phyloP scores from a whole-genome alignment of 2,329 filamentous ascomycete species.

The Penicillium occitanis region DNA sequence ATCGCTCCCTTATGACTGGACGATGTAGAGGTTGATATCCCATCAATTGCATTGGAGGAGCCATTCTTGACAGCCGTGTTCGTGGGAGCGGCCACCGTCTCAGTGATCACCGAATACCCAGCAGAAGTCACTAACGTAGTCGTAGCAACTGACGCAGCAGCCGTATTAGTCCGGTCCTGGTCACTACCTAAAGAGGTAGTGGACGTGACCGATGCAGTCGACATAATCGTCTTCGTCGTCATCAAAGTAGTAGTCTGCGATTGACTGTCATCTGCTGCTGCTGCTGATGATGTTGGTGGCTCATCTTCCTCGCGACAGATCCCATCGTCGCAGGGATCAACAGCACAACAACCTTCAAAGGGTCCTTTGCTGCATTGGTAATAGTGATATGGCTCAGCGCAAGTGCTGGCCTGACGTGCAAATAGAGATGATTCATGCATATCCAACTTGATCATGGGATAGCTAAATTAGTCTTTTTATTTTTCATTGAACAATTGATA shows the following conservation, averaged over 20 bases:
- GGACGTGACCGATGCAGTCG: not conserved
- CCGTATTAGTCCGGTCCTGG: not conserved
- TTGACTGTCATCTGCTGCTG: not conserved
- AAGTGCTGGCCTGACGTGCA: not conserved
- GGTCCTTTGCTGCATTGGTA: constrained; percentile 14
- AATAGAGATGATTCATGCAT: constrained; percentile 1
- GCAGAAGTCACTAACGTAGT: not conserved
- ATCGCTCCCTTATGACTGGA: constrained; percentile 20
- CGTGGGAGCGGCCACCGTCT: not conserved
- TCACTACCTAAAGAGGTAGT: not conserved
- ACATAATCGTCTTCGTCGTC: not conserved
- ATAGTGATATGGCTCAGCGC: constrained; percentile 7
- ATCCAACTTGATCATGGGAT: not conserved
- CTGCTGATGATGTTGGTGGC: not conserved
- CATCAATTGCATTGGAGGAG: not conserved
- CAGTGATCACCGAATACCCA: not conserved
- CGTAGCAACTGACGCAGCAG: not conserved
- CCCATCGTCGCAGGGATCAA: constrained; percentile 33
- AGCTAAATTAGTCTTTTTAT: not conserved
- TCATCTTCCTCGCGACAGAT: constrained; percentile 30
- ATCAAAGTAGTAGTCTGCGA: not conserved
- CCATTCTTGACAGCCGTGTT: not conserved
- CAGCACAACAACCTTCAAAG: constrained; percentile 36
- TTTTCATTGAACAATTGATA: not conserved
- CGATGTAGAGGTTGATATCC: not conserved